Conservation (phyloP, 2,329 filamentous ascomycete species). For the Nemania sp. region DNA sequence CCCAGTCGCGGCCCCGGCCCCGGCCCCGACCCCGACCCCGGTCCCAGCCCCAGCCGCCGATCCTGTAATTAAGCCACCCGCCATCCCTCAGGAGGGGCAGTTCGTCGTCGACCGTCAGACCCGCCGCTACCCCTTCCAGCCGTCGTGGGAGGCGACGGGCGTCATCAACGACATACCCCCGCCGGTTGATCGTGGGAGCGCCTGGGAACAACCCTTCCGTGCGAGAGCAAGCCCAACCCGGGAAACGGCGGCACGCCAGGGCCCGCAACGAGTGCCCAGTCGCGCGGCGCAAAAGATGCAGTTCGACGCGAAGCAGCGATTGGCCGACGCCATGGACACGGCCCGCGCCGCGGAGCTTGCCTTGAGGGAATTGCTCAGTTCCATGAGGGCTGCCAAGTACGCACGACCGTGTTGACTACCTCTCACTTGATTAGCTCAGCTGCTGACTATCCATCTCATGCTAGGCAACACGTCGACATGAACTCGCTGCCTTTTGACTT, state of each 20-base stretch:
- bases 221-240: slow-evolving; percentile 34
- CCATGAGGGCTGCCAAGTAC: slow-evolving; percentile 77
- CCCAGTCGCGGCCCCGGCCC: slow-evolving; percentile 32
- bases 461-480: slow-evolving; percentile 60
- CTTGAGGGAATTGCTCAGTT: slow-evolving; percentile 79
- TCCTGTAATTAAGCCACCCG: slow-evolving; percentile 43
- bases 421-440: slow-evolving; percentile 17
- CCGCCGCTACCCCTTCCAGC: slow-evolving; percentile 60
- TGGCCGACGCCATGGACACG: slow-evolving; percentile 75
- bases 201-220: slow-evolving; percentile 39
- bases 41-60: slow-evolving; percentile 40
- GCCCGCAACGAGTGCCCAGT: slow-evolving; percentile 51
- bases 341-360: slow-evolving; percentile 83
- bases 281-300: slow-evolving; percentile 62
- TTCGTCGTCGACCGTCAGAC: slow-evolving; percentile 52
- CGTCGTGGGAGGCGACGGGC: slow-evolving; percentile 76
- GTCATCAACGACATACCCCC: slow-evolving; percentile 74
- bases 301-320: slow-evolving; percentile 65
- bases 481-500: slow-evolving; percentile 72
- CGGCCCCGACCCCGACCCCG: slow-evolving; percentile 28
- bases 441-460: slow-evolving; percentile 25
- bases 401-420: slow-evolving; percentile 37
- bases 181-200: slow-evolving; percentile 47
- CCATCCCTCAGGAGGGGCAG: slow-evolving; percentile 49
- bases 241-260: slow-evolving; percentile 41